These are phyloP conservation scores for Dictyostelium discoideum DNA, from an alignment of 78 protist species.

Conservation along the genomic window DNA sequence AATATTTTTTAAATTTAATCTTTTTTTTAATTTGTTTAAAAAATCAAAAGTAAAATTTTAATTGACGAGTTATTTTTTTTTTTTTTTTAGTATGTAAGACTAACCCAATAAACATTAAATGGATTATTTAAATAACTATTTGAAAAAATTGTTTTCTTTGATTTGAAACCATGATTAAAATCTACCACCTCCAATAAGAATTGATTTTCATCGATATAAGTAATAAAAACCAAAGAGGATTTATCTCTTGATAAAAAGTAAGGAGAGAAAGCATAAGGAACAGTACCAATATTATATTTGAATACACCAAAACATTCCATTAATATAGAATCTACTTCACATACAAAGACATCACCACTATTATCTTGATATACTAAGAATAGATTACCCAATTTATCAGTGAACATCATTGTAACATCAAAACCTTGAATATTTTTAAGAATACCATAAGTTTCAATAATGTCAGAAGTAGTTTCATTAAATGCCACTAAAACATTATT, in stretches of 20 bases:
- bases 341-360: neutral
- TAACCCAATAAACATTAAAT: neutral
- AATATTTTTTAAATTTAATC: too few relatives aligned
- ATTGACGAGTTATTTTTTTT: too few relatives aligned
- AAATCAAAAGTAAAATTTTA: too few relatives aligned
- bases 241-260: neutral
- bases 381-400: neutral
- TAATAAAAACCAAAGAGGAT: neutral
- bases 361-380: neutral
- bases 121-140: neutral
- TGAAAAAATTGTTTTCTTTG: neutral
- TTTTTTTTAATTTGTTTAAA: too few relatives aligned
- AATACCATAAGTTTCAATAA: neutral
- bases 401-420: neutral
- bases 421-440: neutral
- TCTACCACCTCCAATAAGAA: neutral
- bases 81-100: neutral
- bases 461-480: neutral
- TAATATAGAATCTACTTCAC: neutral
- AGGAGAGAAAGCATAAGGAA: neutral
- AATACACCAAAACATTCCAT: neutral
- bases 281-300: neutral
- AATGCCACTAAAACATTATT: neutral
- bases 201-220: neutral
- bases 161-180: neutral